These are phyloP conservation scores for Emmonsiellopsis sp. DNA, from an alignment of 2,329 filamentous ascomycete species.

Conservation along the genomic window DNA sequence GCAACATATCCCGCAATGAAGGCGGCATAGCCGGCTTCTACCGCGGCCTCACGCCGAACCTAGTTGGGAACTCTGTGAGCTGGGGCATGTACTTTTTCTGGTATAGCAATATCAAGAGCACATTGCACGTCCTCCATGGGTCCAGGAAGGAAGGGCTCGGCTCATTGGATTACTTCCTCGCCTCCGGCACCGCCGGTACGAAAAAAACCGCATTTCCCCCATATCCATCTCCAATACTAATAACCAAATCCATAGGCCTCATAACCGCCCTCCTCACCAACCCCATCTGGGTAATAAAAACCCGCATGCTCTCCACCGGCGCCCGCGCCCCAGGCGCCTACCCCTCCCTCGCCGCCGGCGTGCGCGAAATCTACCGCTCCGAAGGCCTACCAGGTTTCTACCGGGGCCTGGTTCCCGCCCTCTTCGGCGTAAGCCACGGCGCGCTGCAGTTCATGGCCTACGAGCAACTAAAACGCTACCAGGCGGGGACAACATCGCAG, in stretches of 20 bases:
- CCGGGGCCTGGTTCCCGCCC: constrained; percentile 69
- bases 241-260: constrained; percentile 43
- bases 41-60: constrained; percentile 79
- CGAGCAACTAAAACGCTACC: constrained; percentile 60
- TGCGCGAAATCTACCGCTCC: constrained; percentile 52
- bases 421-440: constrained; percentile 83
- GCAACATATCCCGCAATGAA: constrained; percentile 44
- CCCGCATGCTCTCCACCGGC: constrained; percentile 86
- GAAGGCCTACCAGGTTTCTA: constrained; percentile 81
- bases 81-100: constrained; percentile 91
- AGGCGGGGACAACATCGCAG: constrained; percentile 31
- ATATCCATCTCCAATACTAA: not conserved
- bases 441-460: constrained; percentile 96
- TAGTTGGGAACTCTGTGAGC: constrained; percentile 79
- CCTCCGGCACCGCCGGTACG: constrained; percentile 55
- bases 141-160: constrained; percentile 17
- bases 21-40: constrained; percentile 63
- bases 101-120: constrained; percentile 51
- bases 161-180: constrained; percentile 67
- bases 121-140: constrained; percentile 35
- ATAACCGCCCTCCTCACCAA: constrained; percentile 79
- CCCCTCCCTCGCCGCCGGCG: constrained; percentile 63
- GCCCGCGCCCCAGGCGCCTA: constrained; percentile 68
- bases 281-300: constrained; percentile 97
- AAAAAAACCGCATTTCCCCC: not conserved